These are phyloP conservation scores for Pseudogymnoascus sp. DNA, from an alignment of 2,329 filamentous ascomycete genomes.

Conservation along the genomic window DNA sequence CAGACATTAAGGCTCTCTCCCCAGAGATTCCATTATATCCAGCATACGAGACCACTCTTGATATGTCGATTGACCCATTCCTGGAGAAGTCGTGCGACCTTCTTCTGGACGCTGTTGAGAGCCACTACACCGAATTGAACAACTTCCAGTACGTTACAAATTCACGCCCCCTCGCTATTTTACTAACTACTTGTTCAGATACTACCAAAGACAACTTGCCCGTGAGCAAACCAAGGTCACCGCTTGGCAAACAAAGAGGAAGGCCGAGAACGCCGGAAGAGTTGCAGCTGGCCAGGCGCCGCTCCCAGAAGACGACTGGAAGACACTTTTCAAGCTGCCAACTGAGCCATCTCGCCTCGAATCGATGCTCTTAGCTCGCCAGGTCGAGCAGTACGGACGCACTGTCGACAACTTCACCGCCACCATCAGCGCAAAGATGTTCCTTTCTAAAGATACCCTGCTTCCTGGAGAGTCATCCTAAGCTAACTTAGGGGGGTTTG, in stretches of 20 bases:
- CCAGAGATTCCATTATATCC: slow-evolving; percentile 62
- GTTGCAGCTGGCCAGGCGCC: slow-evolving; percentile 77
- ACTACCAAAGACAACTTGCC: slow-evolving; percentile 86
- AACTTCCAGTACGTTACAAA: slow-evolving; percentile 66
- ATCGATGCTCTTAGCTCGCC: slow-evolving; percentile 86
- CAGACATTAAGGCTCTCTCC: slow-evolving; percentile 63
- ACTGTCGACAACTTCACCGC: slow-evolving; percentile 96
- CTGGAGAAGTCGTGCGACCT: slow-evolving; percentile 97
- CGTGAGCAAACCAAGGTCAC: slow-evolving; percentile 96
- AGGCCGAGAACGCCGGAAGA: slow-evolving; percentile 84
- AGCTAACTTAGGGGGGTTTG: slow-evolving; percentile 4
- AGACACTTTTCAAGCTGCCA: slow-evolving; percentile 94
- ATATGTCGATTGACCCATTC: slow-evolving; percentile 92
- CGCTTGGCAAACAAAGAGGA: slow-evolving; percentile 93
- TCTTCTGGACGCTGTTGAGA: slow-evolving; percentile 91
- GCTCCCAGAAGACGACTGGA: slow-evolving; percentile 96
- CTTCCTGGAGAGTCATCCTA: slow-evolving; percentile 40
- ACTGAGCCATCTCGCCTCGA: slow-evolving; percentile 88
- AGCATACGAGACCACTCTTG: slow-evolving; percentile 72
- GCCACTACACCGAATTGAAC: slow-evolving; percentile 97
- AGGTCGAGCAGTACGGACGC: slow-evolving; percentile 95
- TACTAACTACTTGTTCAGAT: slow-evolving; percentile 27
- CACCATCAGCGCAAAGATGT: slow-evolving; percentile 92
- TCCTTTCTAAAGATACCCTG: slow-evolving; percentile 72
- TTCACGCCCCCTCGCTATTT: not conserved